Evolutionary conservation across 139 green algal species (phyloP), one percentile per base, ranked within the genome.

Genomic region (Tetratostichococcus sp.): DNA sequence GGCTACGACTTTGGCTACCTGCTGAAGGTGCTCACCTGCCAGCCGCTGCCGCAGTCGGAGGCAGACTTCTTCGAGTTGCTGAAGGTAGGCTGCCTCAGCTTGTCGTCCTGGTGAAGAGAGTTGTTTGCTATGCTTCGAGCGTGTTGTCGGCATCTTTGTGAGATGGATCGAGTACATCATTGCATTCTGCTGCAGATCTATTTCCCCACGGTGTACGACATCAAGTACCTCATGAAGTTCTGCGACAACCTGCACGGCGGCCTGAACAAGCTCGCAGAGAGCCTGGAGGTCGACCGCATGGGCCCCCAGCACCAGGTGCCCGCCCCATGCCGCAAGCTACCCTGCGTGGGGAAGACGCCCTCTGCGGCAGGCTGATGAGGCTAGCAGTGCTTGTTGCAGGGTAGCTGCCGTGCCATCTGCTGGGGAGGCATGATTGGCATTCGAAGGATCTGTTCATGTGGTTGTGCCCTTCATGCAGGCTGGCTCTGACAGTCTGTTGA

Each of bases 1-100:
- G 92, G 93, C 66, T 99, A 99, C 79, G 96, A 99, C 82, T 99
- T 99, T 83, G 96, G 96, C 1, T 99, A 99, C 83, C 87, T 99
- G 35, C 79, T 99, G 26, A 98, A 98, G 81, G 84, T 98, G 58
- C 80, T 99, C 69, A 98, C 95, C 1, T 95, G 91, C 73, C 75
- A 90, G 70, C 85, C 89, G 6, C 84, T 99, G 70, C 96, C 96
- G 0, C 30, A 77, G 33, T 85, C 79, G 8, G 96, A 99, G 82
- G 42, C 73, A 4, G 94, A 98, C 67, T 99, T 99, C 79, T 98
- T 98, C 73, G 88, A 95, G 72, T 80, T 96, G 65, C 82, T 97
- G 5, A 93, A 93, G 77, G 79, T 89, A 31, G 19, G 70, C 5
- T 30, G 75, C 50, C 32, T 35, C 30, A 35, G n/a, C 28, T 21